Evolutionary conservation across 306 rosid species (phyloP), one percentile per base, ranked within the genome.

Genomic region (Gynostemma pentaphyllum): DNA sequence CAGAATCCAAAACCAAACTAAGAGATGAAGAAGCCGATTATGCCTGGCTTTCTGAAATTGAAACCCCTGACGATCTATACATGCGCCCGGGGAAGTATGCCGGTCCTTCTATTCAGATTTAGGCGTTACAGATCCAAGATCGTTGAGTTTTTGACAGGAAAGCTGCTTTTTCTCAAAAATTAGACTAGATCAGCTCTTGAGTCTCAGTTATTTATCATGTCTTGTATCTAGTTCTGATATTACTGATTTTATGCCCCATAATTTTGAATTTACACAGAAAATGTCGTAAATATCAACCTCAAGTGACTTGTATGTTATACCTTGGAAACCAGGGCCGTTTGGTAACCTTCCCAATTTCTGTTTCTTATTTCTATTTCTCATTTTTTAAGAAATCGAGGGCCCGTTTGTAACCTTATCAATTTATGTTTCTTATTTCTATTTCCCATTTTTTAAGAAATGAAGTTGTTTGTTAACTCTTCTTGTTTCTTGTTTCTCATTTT

Each of bases 11-110:
- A 68, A 52, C 50, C 9, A 11, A 45, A 44, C 62, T 73, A 66
- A 37, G 68, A 13, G 82, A 68, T 30, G 88, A 78, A 2, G 80
- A 76, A 62, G 88, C 62, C 59, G 92, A 82, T 39, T 79, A 84
- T 74, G 95, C 96, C 51, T 92, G 98, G 98, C 95, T 92, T 72
- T 85, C 78, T 10, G 81, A 81, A 89, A 70, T 78, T 26, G 82
- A 77, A 66, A 83, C 80, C 16, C 94, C 98, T 0, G 70, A 52
- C 24, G 82, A 82, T 76, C 86, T 88, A 47, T 77, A 80, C 56
- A 92, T 92, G 98, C 92, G 85, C 32, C 70, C 15, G 11, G 96
- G 95, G 54, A 74, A 42, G 56, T 88, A 92, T 70, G 72, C 79
- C 42, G 98, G 96, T 19, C 96, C 96, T 30, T 55, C 78, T 67